Evolutionary conservation across 495 filamentous ascomycete genomes (phyloP).

Genomic region (Lentithecium fluviatile): DNA sequence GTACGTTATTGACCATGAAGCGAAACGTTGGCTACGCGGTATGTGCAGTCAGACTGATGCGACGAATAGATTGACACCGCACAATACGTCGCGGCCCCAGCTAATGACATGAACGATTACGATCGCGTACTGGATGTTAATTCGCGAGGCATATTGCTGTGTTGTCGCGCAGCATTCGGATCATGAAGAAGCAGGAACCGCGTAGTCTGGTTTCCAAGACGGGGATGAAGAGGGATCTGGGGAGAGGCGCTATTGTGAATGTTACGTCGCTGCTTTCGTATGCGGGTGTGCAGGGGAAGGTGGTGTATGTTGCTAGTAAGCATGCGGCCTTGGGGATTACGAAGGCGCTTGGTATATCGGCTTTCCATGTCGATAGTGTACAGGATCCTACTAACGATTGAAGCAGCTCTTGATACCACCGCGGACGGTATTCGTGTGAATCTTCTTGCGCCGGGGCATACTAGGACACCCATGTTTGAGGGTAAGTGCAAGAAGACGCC

Average conservation of each 20-base stretch:
- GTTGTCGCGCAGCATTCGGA: neutral
- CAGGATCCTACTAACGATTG: neutral
- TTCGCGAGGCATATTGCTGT: constrained; percentile 4
- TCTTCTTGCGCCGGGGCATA: neutral
- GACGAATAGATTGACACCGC: neutral
- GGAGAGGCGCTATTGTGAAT: constrained; percentile 7
- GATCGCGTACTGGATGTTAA: constrained; percentile 2
- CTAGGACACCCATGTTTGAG: neutral
- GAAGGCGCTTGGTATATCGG: neutral
- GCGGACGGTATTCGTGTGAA: neutral
- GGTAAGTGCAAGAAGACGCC: neutral
- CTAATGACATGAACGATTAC: constrained; percentile 1
- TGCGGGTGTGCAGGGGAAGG: constrained; percentile 1
- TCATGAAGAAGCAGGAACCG: constrained; percentile 8
- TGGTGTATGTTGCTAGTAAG: neutral
- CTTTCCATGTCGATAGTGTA: neutral
- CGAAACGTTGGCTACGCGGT: neutral
- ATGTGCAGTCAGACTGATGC: neutral
- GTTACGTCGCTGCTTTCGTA: neutral
- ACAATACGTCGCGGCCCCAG: neutral
- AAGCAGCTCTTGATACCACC: neutral
- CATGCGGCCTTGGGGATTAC: neutral
- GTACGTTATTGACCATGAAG: constrained; percentile 1
- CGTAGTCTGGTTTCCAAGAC: neutral
- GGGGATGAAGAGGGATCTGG: neutral